Evolutionary conservation across 164 flowering plant species (phyloP).

Genomic region (Macadamia integrifolia): DNA sequence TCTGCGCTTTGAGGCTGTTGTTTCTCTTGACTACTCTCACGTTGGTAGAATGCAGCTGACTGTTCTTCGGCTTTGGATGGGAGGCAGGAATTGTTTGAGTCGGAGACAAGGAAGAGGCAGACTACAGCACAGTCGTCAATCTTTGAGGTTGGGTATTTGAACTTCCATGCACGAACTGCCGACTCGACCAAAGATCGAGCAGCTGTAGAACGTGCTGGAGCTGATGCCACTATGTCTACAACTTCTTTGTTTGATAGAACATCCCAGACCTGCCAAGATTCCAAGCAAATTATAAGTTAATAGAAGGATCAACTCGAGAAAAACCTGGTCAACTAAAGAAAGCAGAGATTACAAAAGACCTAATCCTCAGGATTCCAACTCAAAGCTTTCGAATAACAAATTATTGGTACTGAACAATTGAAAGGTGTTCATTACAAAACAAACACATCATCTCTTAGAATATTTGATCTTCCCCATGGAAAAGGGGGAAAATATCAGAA

Average conservation of each 20-base stretch:
- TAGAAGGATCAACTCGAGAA: neutral
- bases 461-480: too few species aligned
- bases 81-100: constrained; percentile 25
- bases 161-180: constrained; percentile 85
- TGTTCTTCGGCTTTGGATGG: constrained; percentile 17
- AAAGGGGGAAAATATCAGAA: too few species aligned
- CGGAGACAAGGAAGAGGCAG: constrained; percentile 76
- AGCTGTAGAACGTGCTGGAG: constrained; percentile 54
- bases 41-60: constrained; percentile 7
- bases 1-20: constrained; percentile 19
- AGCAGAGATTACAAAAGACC: neutral
- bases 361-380: too few species aligned
- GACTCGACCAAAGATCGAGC: constrained; percentile 75
- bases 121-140: constrained; percentile 96
- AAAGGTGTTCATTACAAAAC: neutral
- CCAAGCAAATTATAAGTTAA: neutral
- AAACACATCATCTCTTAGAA: too few species aligned
- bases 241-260: constrained; percentile 91
- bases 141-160: constrained; percentile 88
- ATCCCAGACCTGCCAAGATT: constrained; percentile 75
- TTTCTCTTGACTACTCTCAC: constrained; percentile 13
- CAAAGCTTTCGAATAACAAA: neutral
- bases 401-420: too few species aligned
- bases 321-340: neutral
- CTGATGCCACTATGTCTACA: constrained; percentile 75